Evolutionary conservation across 805 yeast species (phyloP).

Genomic region (Crinitomyces ghanaensis): DNA sequence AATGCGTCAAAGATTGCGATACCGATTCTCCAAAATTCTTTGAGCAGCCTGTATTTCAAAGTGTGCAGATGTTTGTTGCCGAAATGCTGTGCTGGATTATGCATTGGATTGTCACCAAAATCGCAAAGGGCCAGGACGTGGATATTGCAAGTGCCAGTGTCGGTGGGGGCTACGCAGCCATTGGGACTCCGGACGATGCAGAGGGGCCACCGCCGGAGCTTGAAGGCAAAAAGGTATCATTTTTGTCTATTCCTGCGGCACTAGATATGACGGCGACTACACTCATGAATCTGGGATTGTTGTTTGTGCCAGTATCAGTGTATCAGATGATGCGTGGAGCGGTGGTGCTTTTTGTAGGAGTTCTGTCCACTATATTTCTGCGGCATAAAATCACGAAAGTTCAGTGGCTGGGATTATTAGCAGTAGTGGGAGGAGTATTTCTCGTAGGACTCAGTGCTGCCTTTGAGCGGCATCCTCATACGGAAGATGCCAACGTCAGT

Average conservation of each 20-base stretch:
- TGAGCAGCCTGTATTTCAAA: constrained; percentile 71
- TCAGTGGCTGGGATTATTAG: constrained; percentile 57
- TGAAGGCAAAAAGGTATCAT: constrained; percentile 22
- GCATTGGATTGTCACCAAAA: constrained; percentile 21
- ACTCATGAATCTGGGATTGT: constrained; percentile 59
- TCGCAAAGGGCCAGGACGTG: constrained; percentile 2
- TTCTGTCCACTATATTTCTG: constrained; percentile 53
- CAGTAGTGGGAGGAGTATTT: constrained; percentile 59
- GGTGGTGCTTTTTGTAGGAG: constrained; percentile 62
- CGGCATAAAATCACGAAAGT: constrained; percentile 41
- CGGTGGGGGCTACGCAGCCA: constrained; percentile 3
- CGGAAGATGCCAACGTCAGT: constrained; percentile 3
- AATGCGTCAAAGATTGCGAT: constrained; percentile 49
- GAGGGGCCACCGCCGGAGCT: constrained; percentile 9
- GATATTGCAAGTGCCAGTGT: constrained; percentile 1
- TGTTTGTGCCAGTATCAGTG: constrained; percentile 65
- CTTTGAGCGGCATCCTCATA: constrained; percentile 12
- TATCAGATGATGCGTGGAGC: constrained; percentile 85
- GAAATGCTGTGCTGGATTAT: constrained; percentile 43
- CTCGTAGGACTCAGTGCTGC: constrained; percentile 66
- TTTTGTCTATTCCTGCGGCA: constrained; percentile 49
- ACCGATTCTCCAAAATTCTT: constrained; percentile 34
- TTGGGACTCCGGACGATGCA: constrained; percentile 1
- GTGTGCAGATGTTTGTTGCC: constrained; percentile 73
- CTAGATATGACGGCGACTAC: constrained; percentile 71